A percentile compares a stretch with the other conserved stretches of the same genome.
phyloP scores from a whole-genome alignment of 345 rosid species.

The Eucalyptus fibrosa region DNA sequence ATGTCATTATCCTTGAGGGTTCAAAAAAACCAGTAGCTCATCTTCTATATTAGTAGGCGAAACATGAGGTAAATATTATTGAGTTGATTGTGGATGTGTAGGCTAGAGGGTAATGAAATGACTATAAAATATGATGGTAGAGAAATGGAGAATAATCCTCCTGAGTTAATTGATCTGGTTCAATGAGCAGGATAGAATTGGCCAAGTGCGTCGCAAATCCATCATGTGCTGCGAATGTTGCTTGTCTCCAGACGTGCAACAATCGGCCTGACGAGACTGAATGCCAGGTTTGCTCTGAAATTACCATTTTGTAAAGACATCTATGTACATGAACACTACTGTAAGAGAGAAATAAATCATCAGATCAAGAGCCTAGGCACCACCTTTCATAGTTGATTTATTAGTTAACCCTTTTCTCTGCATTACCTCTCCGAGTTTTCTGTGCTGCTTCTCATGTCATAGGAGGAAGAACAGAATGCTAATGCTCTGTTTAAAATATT shows the following conservation, averaged over 20 bases:
- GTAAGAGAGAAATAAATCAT: not conserved
- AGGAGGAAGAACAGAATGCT: not conserved
- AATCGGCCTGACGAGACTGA: conserved; percentile 90
- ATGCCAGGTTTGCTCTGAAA: conserved; percentile 62
- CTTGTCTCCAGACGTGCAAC: conserved; percentile 95
- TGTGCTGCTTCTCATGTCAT: not conserved
- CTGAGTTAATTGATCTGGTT: not conserved
- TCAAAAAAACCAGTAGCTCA: not conserved
- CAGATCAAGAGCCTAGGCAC: not conserved
- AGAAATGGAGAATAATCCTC: not conserved
- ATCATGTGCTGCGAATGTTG: conserved; percentile 84
- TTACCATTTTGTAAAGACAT: not conserved
- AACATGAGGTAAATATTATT: not conserved
- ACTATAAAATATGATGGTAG: not conserved
- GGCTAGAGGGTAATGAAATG: not conserved
- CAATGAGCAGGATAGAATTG: conserved; percentile 62
- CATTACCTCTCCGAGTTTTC: not conserved
- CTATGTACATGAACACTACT: not conserved
- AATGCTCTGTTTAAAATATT: not conserved
- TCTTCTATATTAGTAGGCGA: not conserved
- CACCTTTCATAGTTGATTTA: not conserved
- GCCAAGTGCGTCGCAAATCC: conserved; percentile 89
- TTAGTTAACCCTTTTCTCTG: not conserved
- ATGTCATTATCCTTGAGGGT: not conserved
- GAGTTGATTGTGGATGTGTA: not conserved